Base-by-base conservation (phyloP, 1,139 yeast species). In the Dujonia santamariae region DNA sequence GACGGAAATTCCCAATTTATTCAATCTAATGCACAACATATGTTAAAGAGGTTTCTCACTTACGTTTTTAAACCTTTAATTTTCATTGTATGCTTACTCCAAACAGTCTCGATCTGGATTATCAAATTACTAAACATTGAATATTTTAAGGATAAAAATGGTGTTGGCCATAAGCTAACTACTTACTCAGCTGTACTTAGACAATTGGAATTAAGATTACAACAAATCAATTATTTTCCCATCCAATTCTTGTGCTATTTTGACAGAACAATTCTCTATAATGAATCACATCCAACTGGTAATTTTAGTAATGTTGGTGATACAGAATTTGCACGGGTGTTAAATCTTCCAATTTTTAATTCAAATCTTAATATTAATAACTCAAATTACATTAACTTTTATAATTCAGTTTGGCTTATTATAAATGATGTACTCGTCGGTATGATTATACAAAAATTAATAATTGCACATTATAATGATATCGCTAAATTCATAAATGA, bases 381-480 rank as follows among this genome's bases (percentile, higher is more conserved):
- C 43, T 82, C 78, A 32, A 96, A 90, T 54, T 94, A 92, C 53
- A 90, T 92, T 47, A 75, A 88, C 39, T 75, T 92, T 43, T 87
- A 87, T 62, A 94, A 94, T 51, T 82, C 92, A 1, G 48, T 88
- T 2, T 94, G 98, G 97, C 64, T 94, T 13, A 80, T 87, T 1
- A 58, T 81, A 7, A 90, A 92, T 55, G 98, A 94, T 52, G 56
- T 86, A 4, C 67, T 92, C 2, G 52, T 90, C 21, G 98, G 98
- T 0, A 51, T 77, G 4, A 71, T 86, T 0, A 40, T 79, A 1
- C 75, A 85, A 16, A 62, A 74, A 1, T 37, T 78, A 0, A 49
- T 87, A 4, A 47, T 61, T 3, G 75, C 72, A 6, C 65, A 81
- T 42, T 60, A 65, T 13, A 59, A 54, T 0, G 28, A 29, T 0